These are phyloP conservation scores for Galeopsis tetrahit DNA, from an alignment of 257 asterid species.

Conservation along the genomic window DNA sequence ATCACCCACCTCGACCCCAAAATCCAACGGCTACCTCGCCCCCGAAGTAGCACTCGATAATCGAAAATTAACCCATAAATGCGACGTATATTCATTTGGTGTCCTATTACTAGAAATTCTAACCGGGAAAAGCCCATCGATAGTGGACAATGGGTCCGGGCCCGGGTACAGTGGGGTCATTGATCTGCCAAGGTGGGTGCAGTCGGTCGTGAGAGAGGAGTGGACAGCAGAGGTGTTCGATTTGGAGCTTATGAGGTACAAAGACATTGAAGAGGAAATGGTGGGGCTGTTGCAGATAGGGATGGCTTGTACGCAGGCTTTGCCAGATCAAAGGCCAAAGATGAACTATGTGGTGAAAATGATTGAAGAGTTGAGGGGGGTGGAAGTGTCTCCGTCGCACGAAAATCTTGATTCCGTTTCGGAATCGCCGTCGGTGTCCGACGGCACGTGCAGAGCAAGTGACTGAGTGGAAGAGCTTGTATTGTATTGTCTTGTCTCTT, in stretches of 20 bases:
- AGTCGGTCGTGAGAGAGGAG: conserved; percentile 94
- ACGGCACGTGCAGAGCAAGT: conserved; percentile 61
- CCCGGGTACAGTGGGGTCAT: conserved; percentile 58
- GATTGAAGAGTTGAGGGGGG: conserved; percentile 84
- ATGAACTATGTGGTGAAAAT: conserved; percentile 67
- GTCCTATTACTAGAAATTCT: conserved; percentile 84
- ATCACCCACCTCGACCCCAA: conserved; percentile 51
- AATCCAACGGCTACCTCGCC: conserved; percentile 79
- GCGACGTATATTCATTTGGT: conserved; percentile 86
- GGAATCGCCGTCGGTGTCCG: conserved; percentile 76
- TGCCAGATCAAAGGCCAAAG: conserved; percentile 82
- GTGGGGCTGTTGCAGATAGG: conserved; percentile 91
- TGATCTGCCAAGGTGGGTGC: conserved; percentile 98
- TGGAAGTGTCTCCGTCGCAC: conserved; percentile 68
- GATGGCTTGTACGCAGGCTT: conserved; percentile 68
- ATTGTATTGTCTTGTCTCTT: background rate
- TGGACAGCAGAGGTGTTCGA: conserved; percentile 99
- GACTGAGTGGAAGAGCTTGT: conserved; percentile 44
- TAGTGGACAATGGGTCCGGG: conserved; percentile 53
- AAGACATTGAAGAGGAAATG: conserved; percentile 92
- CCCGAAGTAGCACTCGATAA: conserved; percentile 71
- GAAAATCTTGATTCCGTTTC: conserved; percentile 65
- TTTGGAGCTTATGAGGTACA: conserved; percentile 97
- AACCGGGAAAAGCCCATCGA: conserved; percentile 83
- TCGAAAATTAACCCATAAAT: conserved; percentile 65